Evolutionary conservation across 2,329 filamentous ascomycete genomes (phyloP).

Genomic region (Meredithiella fracta): DNA sequence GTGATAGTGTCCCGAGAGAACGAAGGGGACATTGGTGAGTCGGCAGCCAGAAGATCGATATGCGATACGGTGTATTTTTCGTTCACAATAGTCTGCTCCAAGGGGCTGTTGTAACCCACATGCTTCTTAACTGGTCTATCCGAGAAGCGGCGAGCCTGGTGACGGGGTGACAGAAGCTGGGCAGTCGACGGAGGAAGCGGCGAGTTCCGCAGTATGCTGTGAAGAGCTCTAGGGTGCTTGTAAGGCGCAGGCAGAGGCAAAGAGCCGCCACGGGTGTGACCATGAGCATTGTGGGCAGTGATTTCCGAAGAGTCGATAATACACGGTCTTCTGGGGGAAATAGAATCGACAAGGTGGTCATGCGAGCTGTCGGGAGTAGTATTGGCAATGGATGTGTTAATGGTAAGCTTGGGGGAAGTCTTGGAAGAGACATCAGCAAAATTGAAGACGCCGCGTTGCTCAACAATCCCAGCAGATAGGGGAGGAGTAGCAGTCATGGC

Average conservation of each 20-base stretch:
- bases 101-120: slow-evolving; percentile 45
- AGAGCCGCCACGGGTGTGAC: slow-evolving; percentile 18
- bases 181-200: slow-evolving; percentile 39
- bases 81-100: slow-evolving; percentile 47
- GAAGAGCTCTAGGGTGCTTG: slow-evolving; percentile 39
- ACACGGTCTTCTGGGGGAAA: background rate
- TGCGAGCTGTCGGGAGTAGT: slow-evolving; percentile 1
- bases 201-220: slow-evolving; percentile 51
- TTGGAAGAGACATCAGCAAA: slow-evolving; percentile 5
- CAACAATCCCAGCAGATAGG: slow-evolving; percentile 36
- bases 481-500: slow-evolving; percentile 44
- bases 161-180: slow-evolving; percentile 33
- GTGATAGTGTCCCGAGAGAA: background rate
- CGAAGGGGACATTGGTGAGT: slow-evolving; percentile 21
- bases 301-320: background rate
- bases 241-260: slow-evolving; percentile 30
- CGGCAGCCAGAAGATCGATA: slow-evolving; percentile 44
- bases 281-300: slow-evolving; percentile 1
- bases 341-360: slow-evolving; percentile 4
- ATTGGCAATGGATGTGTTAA: slow-evolving; percentile 14
- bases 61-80: slow-evolving; percentile 46
- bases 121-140: slow-evolving; percentile 35
- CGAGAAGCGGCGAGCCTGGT: slow-evolving; percentile 37
- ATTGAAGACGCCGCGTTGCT: slow-evolving; percentile 18
- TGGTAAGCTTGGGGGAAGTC: slow-evolving; percentile 11